phyloP scores from a whole-genome alignment of 805 yeast species.

The Jamesozyma jinghongensis region DNA sequence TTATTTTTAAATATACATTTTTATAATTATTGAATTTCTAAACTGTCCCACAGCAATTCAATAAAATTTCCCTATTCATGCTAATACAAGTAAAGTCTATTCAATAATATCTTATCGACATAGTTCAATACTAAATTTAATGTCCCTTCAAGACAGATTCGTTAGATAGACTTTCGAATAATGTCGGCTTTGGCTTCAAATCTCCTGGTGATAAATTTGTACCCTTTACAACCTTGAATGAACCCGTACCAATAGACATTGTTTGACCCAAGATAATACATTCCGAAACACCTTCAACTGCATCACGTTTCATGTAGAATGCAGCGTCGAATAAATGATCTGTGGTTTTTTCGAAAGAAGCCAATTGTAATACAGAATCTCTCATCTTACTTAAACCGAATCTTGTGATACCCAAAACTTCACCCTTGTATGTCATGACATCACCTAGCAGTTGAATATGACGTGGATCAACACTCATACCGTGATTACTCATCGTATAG shows the following conservation, averaged over 20 bases:
- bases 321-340: conserved; percentile 98
- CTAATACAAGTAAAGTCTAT: too few species aligned
- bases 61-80: too few species aligned
- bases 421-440: conserved; percentile 98
- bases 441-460: conserved; percentile 96
- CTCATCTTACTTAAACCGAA: conserved; percentile 98
- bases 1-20: too few species aligned
- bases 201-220: conserved; percentile 38
- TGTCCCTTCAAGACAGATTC: conserved; percentile 5
- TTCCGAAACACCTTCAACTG: conserved; percentile 95
- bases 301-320: conserved; percentile 92
- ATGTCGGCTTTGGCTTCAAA: conserved; percentile 36
- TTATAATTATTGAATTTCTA: too few species aligned
- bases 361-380: conserved; percentile 92
- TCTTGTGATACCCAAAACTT: conserved; percentile 94
- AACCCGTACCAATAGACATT: conserved; percentile 95
- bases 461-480: conserved; percentile 99
- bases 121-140: too few species aligned
- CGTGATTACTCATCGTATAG: conserved; percentile 97
- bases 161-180: conserved; percentile 37
- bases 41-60: too few species aligned
- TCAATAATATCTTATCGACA: too few species aligned
- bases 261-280: conserved; percentile 97
- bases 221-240: conserved; percentile 73
- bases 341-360: conserved; percentile 96